Base-by-base conservation (phyloP, 345 rosid genomes). In the Salix koriyanagi region DNA sequence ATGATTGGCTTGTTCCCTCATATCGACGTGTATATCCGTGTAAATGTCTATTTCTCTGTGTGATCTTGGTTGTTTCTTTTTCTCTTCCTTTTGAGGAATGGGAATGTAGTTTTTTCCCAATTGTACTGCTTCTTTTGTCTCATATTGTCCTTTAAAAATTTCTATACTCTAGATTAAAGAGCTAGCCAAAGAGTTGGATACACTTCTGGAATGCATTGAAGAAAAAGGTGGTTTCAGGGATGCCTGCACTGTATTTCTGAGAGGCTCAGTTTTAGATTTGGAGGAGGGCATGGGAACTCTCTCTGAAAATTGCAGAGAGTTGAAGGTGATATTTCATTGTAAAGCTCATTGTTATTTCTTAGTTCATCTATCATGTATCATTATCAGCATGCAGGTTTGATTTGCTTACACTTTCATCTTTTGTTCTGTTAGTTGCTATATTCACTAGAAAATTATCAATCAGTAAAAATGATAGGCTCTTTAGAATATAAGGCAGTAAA, bases 201-300 rank as follows among this genome's bases (percentile, higher is more conserved):
- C 73, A 10, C 98, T 96, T 85, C 76, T 96, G 77, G 82, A 86
- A 76, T 89, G 85, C 75, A 90, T 93, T 77, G 91, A 91, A 87
- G 88, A 76, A 85, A 77, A 85, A 36, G 99, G 96, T 72, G 98
- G 99, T 79, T 89, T 89, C 79, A 86, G 78, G 85, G 99, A 96
- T 83, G 88, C 89, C 69, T 92, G 98, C 83, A 89, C 91, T 70
- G 81, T 86, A 76, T 83, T 77, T 34, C 90, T 85, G 81, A 88
- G 83, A 84, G 77, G 77, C 81, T 80, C 88, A 69, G 83, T 93
- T 73, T 94, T 92, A 81, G 90, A 78, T 82, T 75, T 96, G 86
- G 99, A 92, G 81, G 82, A 87, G 69, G 90, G 89, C 78, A 81
- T 92, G 73, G 77, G 75, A 72, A 77, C 48, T 76, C 88, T 93